phyloP scores from a whole-genome alignment of 768 basidiomycete species.

The Agaricus blazei region DNA sequence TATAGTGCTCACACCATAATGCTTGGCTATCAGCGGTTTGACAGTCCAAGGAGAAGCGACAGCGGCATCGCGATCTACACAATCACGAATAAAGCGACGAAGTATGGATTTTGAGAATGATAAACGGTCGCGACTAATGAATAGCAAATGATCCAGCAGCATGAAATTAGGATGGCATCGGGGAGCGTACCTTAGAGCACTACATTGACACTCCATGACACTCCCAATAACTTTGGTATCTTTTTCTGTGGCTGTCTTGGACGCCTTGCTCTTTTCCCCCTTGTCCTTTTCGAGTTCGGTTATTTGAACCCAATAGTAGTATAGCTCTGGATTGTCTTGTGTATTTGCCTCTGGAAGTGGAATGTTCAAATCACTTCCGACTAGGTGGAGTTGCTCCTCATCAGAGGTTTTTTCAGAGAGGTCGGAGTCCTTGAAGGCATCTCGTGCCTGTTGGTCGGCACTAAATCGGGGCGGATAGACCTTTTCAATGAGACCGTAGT shows the following conservation, averaged over 20 bases:
- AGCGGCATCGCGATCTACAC: conserved; percentile 87
- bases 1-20: conserved; percentile 78
- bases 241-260: conserved; percentile 40
- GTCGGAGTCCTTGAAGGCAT: conserved; percentile 44
- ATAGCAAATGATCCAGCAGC: conserved; percentile 7
- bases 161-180: conserved; percentile 14
- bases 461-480: conserved; percentile 65
- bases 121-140: conserved; percentile 81
- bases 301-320: conserved; percentile 86
- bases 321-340: conserved; percentile 75
- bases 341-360: conserved; percentile 63
- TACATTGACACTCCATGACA: conserved; percentile 78
- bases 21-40: conserved; percentile 76
- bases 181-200: conserved; percentile 62
- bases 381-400: conserved; percentile 56
- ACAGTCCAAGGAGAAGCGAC: conserved; percentile 96
- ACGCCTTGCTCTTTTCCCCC: conserved; percentile 52
- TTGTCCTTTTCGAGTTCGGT: conserved; percentile 73
- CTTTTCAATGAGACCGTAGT: conserved; percentile 75
- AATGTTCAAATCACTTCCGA: conserved; percentile 77
- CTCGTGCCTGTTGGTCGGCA: conserved; percentile 40
- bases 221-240: conserved; percentile 69
- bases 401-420: conserved; percentile 33
- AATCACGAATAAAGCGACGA: conserved; percentile 93
- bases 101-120: conserved; percentile 97